Conservation (phyloP, 2,329 filamentous ascomycete species). For the Knufia fluminis region DNA sequence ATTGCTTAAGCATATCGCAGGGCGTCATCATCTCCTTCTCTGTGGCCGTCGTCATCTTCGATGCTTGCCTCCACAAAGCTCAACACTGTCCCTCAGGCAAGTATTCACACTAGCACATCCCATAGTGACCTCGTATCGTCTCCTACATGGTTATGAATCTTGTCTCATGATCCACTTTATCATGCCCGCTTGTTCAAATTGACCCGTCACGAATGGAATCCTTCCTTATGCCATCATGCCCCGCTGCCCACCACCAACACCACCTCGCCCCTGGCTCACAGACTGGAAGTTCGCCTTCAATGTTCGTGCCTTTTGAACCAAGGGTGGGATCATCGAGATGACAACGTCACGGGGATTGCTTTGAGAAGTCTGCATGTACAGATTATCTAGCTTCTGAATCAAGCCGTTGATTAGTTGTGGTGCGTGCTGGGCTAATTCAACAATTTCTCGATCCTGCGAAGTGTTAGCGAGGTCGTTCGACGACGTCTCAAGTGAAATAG, state of each 20-base stretch:
- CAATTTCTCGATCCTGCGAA: conserved; percentile 21
- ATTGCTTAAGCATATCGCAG: too few species aligned
- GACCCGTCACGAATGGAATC: too few species aligned
- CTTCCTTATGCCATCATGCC: neutral
- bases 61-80: too few species aligned
- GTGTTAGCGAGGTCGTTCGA: conserved; percentile 9
- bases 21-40: too few species aligned
- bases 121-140: too few species aligned
- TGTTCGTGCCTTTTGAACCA: conserved; percentile 36
- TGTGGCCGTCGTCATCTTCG: too few species aligned
- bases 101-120: too few species aligned
- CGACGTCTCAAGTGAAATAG: too few species aligned
- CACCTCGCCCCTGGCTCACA: neutral
- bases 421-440: conserved; percentile 20
- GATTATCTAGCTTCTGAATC: conserved; percentile 45
- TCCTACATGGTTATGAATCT: too few species aligned
- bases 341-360: conserved; percentile 43
- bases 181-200: too few species aligned
- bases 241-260: neutral
- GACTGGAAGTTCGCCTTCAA: conserved; percentile 12
- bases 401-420: conserved; percentile 28
- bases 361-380: conserved; percentile 44
- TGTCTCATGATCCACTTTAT: too few species aligned
- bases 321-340: conserved; percentile 41
- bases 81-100: too few species aligned